phyloP scores from a whole-genome alignment of 768 basidiomycete genomes.

The Lactarius indigo region DNA sequence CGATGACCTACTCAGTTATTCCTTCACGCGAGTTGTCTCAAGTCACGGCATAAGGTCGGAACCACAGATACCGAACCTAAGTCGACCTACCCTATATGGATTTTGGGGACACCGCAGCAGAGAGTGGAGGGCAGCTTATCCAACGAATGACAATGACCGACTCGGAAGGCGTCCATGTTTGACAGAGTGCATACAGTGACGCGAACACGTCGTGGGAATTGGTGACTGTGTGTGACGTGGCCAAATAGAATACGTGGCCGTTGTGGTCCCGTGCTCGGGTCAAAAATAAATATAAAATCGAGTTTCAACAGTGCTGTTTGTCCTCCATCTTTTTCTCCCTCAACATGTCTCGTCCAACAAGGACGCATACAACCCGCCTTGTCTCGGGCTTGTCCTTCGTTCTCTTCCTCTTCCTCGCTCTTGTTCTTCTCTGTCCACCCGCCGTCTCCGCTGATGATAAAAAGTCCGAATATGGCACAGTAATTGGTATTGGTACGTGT shows the following conservation, averaged over 20 bases:
- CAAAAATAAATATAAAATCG: background rate
- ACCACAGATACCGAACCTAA: too few relatives aligned
- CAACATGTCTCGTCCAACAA: slow-evolving; percentile 28
- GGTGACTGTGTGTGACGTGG: slow-evolving; percentile 5
- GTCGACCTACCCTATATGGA: too few relatives aligned
- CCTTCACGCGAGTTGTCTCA: too few relatives aligned
- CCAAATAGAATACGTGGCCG: slow-evolving; percentile 9
- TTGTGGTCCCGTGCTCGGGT: background rate
- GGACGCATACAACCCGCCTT: slow-evolving; percentile 25
- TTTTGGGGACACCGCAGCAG: too few relatives aligned
- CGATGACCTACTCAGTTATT: too few relatives aligned
- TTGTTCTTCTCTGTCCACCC: slow-evolving; percentile 68
- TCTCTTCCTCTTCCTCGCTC: slow-evolving; percentile 53
- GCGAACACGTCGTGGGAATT: slow-evolving; percentile 1
- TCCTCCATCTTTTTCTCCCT: background rate
- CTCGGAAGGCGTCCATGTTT: too few relatives aligned
- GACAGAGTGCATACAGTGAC: too few relatives aligned
- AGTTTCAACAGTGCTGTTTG: background rate
- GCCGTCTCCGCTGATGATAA: slow-evolving; percentile 59
- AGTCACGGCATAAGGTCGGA: too few relatives aligned
- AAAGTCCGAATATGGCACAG: slow-evolving; percentile 80
- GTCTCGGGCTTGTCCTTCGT: slow-evolving; percentile 28
- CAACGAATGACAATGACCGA: too few relatives aligned
- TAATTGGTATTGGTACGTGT: slow-evolving; percentile 83
- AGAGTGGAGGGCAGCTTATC: too few relatives aligned